Evolutionary conservation across 2,329 filamentous ascomycete genomes (phyloP).

Genomic region (Phialophora macrospora): DNA sequence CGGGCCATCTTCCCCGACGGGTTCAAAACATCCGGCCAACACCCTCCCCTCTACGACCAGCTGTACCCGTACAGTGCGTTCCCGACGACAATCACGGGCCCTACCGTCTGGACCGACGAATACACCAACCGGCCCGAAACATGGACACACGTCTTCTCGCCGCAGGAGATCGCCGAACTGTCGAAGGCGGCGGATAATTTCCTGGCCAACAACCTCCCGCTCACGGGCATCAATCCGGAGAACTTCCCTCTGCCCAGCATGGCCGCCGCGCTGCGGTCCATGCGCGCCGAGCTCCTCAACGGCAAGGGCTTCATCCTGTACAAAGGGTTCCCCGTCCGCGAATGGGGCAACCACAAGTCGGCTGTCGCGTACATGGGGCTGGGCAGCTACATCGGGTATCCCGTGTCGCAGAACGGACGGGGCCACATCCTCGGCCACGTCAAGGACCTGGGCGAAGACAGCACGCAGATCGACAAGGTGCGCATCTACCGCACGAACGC

Average conservation of each 20-base stretch:
- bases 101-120: conserved; percentile 74
- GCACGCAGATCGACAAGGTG: conserved; percentile 79
- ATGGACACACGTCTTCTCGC: conserved; percentile 74
- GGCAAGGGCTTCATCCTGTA: conserved; percentile 91
- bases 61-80: conserved; percentile 72
- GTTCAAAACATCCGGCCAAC: conserved; percentile 72
- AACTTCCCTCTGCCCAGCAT: conserved; percentile 68
- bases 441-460: conserved; percentile 84
- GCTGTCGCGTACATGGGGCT: conserved; percentile 91
- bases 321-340: conserved; percentile 76
- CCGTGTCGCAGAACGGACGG: conserved; percentile 81
- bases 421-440: conserved; percentile 89
- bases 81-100: conserved; percentile 71
- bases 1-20: conserved; percentile 63
- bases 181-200: conserved; percentile 70
- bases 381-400: conserved; percentile 83
- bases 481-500: conserved; percentile 90
- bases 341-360: conserved; percentile 79
- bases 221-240: conserved; percentile 71
- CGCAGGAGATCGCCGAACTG: conserved; percentile 70
- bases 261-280: conserved; percentile 56
- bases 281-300: conserved; percentile 72
- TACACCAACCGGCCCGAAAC: conserved; percentile 66
- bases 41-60: conserved; percentile 68
- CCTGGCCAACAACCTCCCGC: conserved; percentile 65